These are phyloP conservation scores for Earliella scabrosa DNA, from an alignment of 1,284 basidiomycete genomes.

Conservation along the genomic window DNA sequence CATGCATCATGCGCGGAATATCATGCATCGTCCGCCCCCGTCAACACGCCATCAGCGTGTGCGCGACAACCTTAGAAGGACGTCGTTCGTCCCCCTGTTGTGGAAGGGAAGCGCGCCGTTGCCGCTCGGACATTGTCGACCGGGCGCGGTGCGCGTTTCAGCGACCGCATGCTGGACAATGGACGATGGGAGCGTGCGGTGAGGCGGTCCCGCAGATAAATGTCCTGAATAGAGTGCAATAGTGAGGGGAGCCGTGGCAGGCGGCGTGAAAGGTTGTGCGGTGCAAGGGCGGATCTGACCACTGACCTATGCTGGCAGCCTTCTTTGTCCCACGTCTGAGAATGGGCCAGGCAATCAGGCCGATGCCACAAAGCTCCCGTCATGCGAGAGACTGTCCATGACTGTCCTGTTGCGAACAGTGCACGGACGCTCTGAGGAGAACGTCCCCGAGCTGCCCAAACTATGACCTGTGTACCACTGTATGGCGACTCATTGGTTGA, in stretches of 20 bases:
- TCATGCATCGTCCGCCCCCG: slow-evolving; percentile 2
- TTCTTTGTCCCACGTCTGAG: slow-evolving; percentile 2
- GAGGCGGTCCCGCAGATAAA: too few species aligned
- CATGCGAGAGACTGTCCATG: neutral
- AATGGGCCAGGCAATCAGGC: slow-evolving; percentile 4
- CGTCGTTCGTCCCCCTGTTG: neutral
- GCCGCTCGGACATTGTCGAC: neutral
- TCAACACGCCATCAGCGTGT: neutral
- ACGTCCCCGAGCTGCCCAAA: neutral
- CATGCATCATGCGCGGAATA: slow-evolving; percentile 3
- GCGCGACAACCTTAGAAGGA: slow-evolving; percentile 14
- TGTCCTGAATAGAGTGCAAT: too few species aligned
- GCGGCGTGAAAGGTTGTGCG: too few species aligned
- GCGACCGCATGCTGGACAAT: neutral
- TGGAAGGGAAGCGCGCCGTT: neutral
- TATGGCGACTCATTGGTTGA: too few species aligned
- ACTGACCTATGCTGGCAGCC: neutral
- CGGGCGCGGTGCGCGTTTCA: neutral
- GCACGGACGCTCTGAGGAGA: too few species aligned
- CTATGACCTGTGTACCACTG: too few species aligned
- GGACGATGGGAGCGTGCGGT: too few species aligned
- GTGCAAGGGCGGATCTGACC: neutral
- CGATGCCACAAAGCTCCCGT: neutral
- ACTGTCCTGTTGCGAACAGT: too few species aligned
- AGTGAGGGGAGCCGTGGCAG: too few species aligned